Evolutionary conservation across 768 basidiomycete species (phyloP), one percentile per base, ranked within the genome.

Genomic region (Atractiella rhizophila): DNA sequence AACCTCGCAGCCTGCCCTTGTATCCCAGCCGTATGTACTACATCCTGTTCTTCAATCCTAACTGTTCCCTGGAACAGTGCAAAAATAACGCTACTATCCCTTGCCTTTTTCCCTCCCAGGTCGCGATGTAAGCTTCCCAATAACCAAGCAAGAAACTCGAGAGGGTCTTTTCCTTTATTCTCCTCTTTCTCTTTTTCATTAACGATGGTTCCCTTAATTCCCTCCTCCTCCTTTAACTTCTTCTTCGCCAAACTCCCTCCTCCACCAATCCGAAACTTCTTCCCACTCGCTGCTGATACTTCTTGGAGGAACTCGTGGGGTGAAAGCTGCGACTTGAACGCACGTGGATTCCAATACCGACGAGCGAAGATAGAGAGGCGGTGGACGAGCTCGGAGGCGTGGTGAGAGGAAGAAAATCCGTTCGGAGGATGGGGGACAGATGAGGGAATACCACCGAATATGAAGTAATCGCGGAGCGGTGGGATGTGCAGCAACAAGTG

Each of bases 221-320:
- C n/a, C n/a, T n/a, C n/a, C n/a, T n/a, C n/a, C n/a, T n/a, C n/a
- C n/a, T n/a, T n/a, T n/a, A n/a, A n/a, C n/a, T n/a, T n/a, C n/a
- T n/a, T n/a, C n/a, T n/a, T n/a, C n/a, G n/a, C n/a, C n/a, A n/a
- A n/a, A n/a, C n/a, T n/a, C 1, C 91, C 91, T 61, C 85, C 82
- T 55, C 78, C 67, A 54, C 88, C 86, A 49, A 94, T 66, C 47
- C 80, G 73, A 62, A 86, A 96, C 61, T 81, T 83, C 13, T 81
- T 85, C 34, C 63, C 68, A 53, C 81, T 86, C 36, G 76, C 75
- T 48, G 82, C 68, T 50, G 76, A 75, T 41, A 96, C 86, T 61
- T 96, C 91, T 60, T 98, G 91, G 42, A 98, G 62, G 57, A 96
- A 85, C 57, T 98, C 91, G 57, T 98, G 91, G n/a, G 91, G 91